Evolutionary conservation across 2,329 filamentous ascomycete species (phyloP), one percentile per base, ranked within the genome.

Genomic region (Sporothrix euskadiensis): DNA sequence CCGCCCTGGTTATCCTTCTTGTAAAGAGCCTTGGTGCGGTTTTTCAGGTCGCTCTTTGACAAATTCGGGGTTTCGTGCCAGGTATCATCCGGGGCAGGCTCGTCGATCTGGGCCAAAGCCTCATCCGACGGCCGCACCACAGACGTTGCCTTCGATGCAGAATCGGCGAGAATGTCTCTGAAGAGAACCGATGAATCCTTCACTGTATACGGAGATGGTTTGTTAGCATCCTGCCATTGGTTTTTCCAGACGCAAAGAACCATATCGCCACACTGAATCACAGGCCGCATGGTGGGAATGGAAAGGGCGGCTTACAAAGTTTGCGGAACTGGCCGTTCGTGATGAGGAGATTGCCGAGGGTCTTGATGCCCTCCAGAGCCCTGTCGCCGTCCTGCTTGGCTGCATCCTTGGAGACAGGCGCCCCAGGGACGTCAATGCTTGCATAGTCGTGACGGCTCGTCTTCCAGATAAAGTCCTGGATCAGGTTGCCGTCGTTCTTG

Each of bases 381-480:
- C 95, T 88, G 76, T 96, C 89, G 56, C 91, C 93, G 80, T 99
- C 93, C 80, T 95, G 91, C 83, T 92, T 89, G 35, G 92, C 93
- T 1, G 88, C 87, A 0, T 92, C 90, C 84, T 94, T 97, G 80
- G 89, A 88, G 66, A 97, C 78, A 0, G 94, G 91, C 0, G 89
- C 87, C 73, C 86, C 85, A 3, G 93, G 92, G 0, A 86, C 82
- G 73, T 83, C 81, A 35, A 93, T 86, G 70, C 87, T 85, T 78
- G 86, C 90, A 71, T 90, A 88, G 71, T 90, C 89, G 75, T 96
- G 90, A 65, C 92, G 88, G 80, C 94, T 90, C 0, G 94, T 94
- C 80, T 97, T 92, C 92, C 93, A 99, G 83, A 98, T 93, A 83
- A 99, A 98, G 79, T 99, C 94, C 80, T 99, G 96, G 26, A 99